phyloP scores from a whole-genome alignment of 257 asterid species.

The Paulownia fortunei region DNA sequence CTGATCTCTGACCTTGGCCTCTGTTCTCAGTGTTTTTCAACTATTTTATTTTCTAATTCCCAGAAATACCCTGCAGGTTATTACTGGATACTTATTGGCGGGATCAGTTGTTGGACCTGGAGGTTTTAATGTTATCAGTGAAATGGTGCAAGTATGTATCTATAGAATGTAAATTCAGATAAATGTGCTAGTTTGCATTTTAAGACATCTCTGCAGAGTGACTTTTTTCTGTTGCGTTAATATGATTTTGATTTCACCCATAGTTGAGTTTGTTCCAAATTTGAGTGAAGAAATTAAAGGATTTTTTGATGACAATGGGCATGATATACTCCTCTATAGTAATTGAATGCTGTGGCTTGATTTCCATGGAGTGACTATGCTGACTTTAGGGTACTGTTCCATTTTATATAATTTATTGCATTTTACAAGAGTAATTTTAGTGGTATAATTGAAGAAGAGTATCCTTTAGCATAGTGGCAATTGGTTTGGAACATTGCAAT shows the following conservation, averaged over 20 bases:
- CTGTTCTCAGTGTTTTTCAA: conserved; percentile 19
- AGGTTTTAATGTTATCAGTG: conserved; percentile 92
- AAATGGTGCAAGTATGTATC: conserved; percentile 94
- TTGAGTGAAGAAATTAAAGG: background rate
- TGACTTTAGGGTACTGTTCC: conserved; percentile 4
- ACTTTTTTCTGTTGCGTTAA: background rate
- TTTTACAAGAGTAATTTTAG: background rate
- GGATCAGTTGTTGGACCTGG: conserved; percentile 99
- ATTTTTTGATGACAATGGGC: background rate
- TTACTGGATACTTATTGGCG: conserved; percentile 96
- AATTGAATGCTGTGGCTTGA: conserved; percentile 19
- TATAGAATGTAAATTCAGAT: conserved; percentile 2
- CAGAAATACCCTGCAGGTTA: conserved; percentile 64
- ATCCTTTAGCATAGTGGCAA: background rate
- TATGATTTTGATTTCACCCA: background rate
- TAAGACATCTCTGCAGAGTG: conserved; percentile 1
- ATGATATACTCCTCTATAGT: background rate
- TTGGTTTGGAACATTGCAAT: conserved; percentile 1
- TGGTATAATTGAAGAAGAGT: background rate
- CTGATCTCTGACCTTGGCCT: conserved; percentile 42
- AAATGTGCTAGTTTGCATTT: conserved; percentile 23
- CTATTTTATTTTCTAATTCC: conserved; percentile 29
- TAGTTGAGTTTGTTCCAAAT: conserved; percentile 10
- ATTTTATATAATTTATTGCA: background rate
- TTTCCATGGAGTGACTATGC: background rate